phyloP scores from a whole-genome alignment of 2,329 filamentous ascomycete genomes.

The Cladosporium oxysporum region DNA sequence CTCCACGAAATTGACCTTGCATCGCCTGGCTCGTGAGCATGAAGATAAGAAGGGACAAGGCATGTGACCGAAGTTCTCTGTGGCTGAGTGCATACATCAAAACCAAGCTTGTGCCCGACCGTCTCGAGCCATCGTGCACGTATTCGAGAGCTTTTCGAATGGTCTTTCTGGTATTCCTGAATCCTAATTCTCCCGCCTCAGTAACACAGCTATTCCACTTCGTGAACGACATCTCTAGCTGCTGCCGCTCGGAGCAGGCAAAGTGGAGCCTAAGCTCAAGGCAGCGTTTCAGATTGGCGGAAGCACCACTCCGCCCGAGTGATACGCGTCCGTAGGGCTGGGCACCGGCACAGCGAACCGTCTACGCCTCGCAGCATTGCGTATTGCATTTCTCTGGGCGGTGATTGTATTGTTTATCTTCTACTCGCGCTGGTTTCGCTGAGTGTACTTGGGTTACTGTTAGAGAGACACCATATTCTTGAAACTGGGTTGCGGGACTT shows the following conservation, averaged over 20 bases:
- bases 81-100: not conserved
- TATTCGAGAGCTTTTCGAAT: not conserved
- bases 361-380: constrained; percentile 3
- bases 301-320: not conserved
- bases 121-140: not conserved
- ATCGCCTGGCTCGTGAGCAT: not conserved
- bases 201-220: not conserved
- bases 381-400: constrained; percentile 9
- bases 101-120: not conserved
- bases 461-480: not conserved
- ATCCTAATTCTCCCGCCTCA: not conserved
- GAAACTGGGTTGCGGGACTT: not conserved
- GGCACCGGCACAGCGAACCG: constrained; percentile 4
- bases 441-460: not conserved
- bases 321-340: constrained; percentile 13
- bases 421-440: not conserved
- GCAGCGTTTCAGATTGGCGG: constrained; percentile 7
- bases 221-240: not conserved
- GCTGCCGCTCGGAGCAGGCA: not conserved
- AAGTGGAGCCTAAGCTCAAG: not conserved
- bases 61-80: not conserved
- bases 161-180: not conserved
- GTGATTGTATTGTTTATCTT: not conserved
- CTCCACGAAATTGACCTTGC: not conserved
- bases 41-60: not conserved